Conservation (phyloP, 495 filamentous ascomycete genomes). For the Trichoderma asperelloides region DNA sequence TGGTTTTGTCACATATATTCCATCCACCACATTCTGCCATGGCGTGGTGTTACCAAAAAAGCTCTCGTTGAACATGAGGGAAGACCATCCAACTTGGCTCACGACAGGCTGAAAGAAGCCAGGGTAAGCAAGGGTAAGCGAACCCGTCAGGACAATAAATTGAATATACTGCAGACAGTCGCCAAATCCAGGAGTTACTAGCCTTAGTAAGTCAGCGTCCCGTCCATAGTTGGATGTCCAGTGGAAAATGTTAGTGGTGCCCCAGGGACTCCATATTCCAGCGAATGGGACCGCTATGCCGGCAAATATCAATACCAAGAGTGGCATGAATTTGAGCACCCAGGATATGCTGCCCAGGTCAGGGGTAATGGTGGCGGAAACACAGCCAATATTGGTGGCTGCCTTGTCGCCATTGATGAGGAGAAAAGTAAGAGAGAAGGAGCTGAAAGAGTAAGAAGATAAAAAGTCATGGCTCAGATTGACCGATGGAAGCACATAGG, state of each 20-base stretch:
- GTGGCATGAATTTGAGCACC: slow-evolving; percentile 68
- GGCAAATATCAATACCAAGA: slow-evolving; percentile 68
- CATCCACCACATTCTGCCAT: slow-evolving; percentile 61
- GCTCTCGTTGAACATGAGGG: slow-evolving; percentile 87
- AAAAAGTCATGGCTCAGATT: slow-evolving; percentile 67
- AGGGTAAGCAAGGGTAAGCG: slow-evolving; percentile 78
- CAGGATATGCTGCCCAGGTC: slow-evolving; percentile 54
- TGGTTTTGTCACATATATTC: slow-evolving; percentile 60
- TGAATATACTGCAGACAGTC: slow-evolving; percentile 98
- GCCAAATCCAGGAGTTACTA: slow-evolving; percentile 93
- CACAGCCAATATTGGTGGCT: slow-evolving; percentile 61
- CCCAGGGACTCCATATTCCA: slow-evolving; percentile 88
- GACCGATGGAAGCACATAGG: slow-evolving; percentile 56
- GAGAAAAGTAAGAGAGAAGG: slow-evolving; percentile 58
- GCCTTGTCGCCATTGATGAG: slow-evolving; percentile 63
- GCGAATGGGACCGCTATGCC: slow-evolving; percentile 74
- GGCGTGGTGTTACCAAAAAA: slow-evolving; percentile 62
- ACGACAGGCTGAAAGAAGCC: slow-evolving; percentile 90
- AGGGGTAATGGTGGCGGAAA: slow-evolving; percentile 73
- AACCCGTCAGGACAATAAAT: slow-evolving; percentile 80
- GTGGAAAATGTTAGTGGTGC: slow-evolving; percentile 75
- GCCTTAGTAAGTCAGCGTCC: slow-evolving; percentile 80
- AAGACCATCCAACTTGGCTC: slow-evolving; percentile 78
- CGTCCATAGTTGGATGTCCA: slow-evolving; percentile 96
- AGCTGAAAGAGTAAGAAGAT: slow-evolving; percentile 76